phyloP scores from a whole-genome alignment of 495 filamentous ascomycete genomes.

The Penicillium ochrochloron region DNA sequence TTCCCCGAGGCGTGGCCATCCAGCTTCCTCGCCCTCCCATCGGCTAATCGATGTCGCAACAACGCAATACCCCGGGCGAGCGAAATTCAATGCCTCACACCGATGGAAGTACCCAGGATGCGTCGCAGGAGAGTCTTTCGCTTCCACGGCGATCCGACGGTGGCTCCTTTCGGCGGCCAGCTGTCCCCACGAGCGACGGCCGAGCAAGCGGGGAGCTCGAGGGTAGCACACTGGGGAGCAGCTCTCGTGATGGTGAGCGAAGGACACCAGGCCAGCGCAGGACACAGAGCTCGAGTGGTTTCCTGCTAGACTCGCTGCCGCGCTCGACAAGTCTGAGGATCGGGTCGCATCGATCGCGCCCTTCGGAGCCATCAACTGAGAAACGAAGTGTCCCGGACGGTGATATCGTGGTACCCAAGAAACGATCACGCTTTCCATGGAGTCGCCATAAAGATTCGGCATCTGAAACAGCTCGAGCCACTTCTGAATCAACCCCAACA shows the following conservation, averaged over 20 bases:
- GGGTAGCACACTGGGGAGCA: slow-evolving; percentile 46
- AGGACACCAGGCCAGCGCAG: slow-evolving; percentile 35
- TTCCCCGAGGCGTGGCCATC: slow-evolving; percentile 29
- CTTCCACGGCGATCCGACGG: slow-evolving; percentile 26
- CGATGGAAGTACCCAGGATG: slow-evolving; percentile 21
- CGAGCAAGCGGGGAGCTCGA: slow-evolving; percentile 45
- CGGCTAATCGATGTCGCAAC: slow-evolving; percentile 33
- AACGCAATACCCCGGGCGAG: slow-evolving; percentile 24
- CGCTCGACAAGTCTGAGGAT: slow-evolving; percentile 35
- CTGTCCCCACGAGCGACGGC: slow-evolving; percentile 38
- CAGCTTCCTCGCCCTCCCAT: slow-evolving; percentile 26
- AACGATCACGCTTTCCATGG: slow-evolving; percentile 46
- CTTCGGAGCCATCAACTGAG: slow-evolving; percentile 34
- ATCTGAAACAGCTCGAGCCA: slow-evolving; percentile 24
- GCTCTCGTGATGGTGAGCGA: slow-evolving; percentile 45
- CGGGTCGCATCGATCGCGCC: slow-evolving; percentile 32
- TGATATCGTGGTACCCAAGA: slow-evolving; percentile 42
- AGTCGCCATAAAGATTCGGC: slow-evolving; percentile 39
- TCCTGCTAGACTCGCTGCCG: slow-evolving; percentile 50
- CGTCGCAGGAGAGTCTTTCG: slow-evolving; percentile 9
- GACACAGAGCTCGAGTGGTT: slow-evolving; percentile 48
- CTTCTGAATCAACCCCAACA: slow-evolving; percentile 16
- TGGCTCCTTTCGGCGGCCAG: slow-evolving; percentile 22
- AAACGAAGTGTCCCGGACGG: slow-evolving; percentile 41
- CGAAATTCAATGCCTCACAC: slow-evolving; percentile 24